Base-by-base conservation (phyloP, 2,329 filamentous ascomycete genomes). In the Herpotrichia juniperi region DNA sequence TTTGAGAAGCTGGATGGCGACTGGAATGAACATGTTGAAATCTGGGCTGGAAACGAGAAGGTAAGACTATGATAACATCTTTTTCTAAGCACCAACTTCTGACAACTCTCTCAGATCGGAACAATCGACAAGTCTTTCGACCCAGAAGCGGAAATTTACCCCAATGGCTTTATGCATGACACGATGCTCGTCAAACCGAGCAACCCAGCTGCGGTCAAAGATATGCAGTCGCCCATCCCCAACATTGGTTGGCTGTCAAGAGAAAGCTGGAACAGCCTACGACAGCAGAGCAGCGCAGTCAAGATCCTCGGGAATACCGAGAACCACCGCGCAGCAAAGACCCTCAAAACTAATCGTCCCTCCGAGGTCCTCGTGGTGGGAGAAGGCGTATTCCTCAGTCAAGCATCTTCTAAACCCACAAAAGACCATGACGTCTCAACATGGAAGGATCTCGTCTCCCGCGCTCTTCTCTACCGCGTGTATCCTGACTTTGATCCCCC, bases 11-110 rank as follows among this genome's bases (percentile, higher is more conserved):
- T 58, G 1, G 46, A 57, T 2, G 49, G 49, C 5, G 57, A 62
- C 25, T 64, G 60, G 62, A 63, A 61, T 28, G 30, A 60, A n/a
- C 54, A 59, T 22, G 54, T 56, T 14, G 58, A 60, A 10, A 58
- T 64, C 7, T 64, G 56, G 56, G 56, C 59, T 16, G 54, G 56
- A 0, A 58, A 64, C 21, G 51, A 54, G 11, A 61, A 50, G 26
- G 58, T 61, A 46, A 14, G 50, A n/a, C 21, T 21, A 34, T 5
- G n/a, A 34, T 34, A 11, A n/a, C 17, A 22, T 16, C 5, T 24
- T 2, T 21, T 16, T 25, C 10, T 16, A 25, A 7, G 10, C 8
- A 26, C 9, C 21, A 31, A 10, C 4, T 4, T 24, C 12, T 37
- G 14, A 48, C 14, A 11, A 25, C 12, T 32, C 4, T 4, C 2